A percentile compares a stretch with the other conserved stretches of the same genome.
phyloP scores from a whole-genome alignment of 2,329 filamentous ascomycete genomes.

The Trichoderma pleuroti region DNA sequence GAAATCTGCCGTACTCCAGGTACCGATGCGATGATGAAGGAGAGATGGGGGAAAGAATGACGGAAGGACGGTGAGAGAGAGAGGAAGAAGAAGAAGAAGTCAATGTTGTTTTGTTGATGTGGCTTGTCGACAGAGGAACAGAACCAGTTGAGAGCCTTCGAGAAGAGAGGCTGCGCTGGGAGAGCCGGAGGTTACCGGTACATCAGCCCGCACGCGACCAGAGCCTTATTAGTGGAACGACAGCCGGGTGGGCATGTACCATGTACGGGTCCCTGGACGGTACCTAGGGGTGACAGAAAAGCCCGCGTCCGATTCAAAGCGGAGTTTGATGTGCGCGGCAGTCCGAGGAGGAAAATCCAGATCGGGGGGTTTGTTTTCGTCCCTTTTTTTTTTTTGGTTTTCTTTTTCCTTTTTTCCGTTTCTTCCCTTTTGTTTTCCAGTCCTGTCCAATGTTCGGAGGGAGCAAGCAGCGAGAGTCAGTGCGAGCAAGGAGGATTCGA shows the following conservation, averaged over 20 bases:
- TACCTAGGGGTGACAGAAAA: neutral
- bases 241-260: neutral
- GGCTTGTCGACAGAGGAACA: neutral
- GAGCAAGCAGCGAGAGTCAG: neutral
- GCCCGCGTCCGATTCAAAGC: conserved; percentile 6
- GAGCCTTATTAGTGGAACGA: conserved; percentile 11
- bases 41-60: neutral
- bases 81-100: neutral
- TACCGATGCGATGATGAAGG: neutral
- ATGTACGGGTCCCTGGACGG: neutral
- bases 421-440: neutral
- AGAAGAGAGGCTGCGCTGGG: neutral
- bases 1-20: conserved; percentile 10
- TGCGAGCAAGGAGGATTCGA: conserved; percentile 1
- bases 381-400: neutral
- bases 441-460: neutral
- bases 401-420: neutral
- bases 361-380: neutral
- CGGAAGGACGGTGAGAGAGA: neutral
- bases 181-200: conserved; percentile 3
- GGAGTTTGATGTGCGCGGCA: conserved; percentile 6
- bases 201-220: conserved; percentile 7
- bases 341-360: neutral
- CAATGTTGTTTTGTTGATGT: neutral
- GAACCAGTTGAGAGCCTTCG: neutral